These are phyloP conservation scores for Fusarium nurragi DNA, from an alignment of 2,329 filamentous ascomycete genomes.

Conservation along the genomic window DNA sequence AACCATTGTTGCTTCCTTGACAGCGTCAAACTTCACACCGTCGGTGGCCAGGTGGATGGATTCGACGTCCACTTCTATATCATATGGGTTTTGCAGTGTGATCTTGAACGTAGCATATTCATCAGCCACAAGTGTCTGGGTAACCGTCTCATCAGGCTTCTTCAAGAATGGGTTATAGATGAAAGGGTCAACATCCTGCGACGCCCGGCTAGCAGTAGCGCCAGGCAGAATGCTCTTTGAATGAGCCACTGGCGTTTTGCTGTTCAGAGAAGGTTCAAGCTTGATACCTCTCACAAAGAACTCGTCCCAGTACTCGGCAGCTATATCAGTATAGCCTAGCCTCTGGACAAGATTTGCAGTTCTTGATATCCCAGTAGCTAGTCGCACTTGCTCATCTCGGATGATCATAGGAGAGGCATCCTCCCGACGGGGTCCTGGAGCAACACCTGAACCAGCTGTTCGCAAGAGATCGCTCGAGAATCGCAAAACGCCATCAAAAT, in stretches of 20 bases:
- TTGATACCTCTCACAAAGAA: constrained; percentile 85
- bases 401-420: constrained; percentile 76
- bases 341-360: constrained; percentile 81
- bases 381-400: constrained; percentile 83
- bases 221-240: constrained; percentile 64
- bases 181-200: constrained; percentile 80
- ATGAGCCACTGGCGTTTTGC: constrained; percentile 73
- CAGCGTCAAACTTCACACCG: constrained; percentile 76
- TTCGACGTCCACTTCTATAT: constrained; percentile 91
- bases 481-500: constrained; percentile 87
- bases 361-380: constrained; percentile 87
- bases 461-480: constrained; percentile 87
- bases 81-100: constrained; percentile 92
- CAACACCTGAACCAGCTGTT: constrained; percentile 81
- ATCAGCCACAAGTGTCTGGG: constrained; percentile 79
- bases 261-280: constrained; percentile 69
- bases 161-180: constrained; percentile 95
- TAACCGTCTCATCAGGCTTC: constrained; percentile 65
- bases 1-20: constrained; percentile 71
- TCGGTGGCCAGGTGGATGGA: constrained; percentile 78
- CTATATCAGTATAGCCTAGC: constrained; percentile 74
- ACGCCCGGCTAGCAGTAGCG: constrained; percentile 59
- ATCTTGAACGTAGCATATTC: constrained; percentile 82
- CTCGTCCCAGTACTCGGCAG: constrained; percentile 96
- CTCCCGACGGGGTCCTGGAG: constrained; percentile 74